Base-by-base conservation (phyloP, 306 rosid species). In the Mimosa pudica region DNA sequence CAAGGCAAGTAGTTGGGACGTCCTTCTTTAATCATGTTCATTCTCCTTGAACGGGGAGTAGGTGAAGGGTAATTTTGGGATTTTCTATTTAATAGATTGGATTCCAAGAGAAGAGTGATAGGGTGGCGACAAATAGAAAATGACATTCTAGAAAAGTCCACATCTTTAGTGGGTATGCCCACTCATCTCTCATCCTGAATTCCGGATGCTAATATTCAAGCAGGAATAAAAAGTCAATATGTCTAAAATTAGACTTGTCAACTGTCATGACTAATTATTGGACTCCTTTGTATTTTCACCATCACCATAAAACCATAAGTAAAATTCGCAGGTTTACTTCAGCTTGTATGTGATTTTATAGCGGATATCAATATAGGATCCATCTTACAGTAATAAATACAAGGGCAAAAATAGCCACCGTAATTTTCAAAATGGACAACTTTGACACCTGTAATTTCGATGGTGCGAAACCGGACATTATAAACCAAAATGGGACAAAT, bases 1-100 rank as follows among this genome's bases (percentile, higher is more conserved):
- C 70, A 79, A 83, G 60, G 42, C 73, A 30, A 78, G 42, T 46
- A 52, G 74, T 12, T 70, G 58, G 51, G 57, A 8, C 2, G 74
- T 70, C 57, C 35, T 3, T 18, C 57, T 0, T 10, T 4, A 11
- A n/a, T 8, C 11, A 8, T 18, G 32, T 6, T 10, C 2, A 30
- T 0, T 55, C 11, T 55, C 32, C 33, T 38, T 38, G 5, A 38
- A 38, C 4, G 42, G 42, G 42, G 42, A 3, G 42, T 47, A 2
- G 74, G 74, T 70, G 8, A 70, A 24, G 74, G 58, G 20, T 13
- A 46, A 12, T 70, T 46, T 24, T 2, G 58, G 14, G 5, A 70
- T 45, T 47, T 46, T 1, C 2, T 1, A 61, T 1, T 1, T 10
- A 10, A 61, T 9, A 3, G 41, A 2, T 61, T 9, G 36, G 36